Percentiles rank a stretch among this genome's conserved stretches.
Evolutionary conservation across 257 asterid species (phyloP).

Genomic region (Salvia splendens): DNA sequence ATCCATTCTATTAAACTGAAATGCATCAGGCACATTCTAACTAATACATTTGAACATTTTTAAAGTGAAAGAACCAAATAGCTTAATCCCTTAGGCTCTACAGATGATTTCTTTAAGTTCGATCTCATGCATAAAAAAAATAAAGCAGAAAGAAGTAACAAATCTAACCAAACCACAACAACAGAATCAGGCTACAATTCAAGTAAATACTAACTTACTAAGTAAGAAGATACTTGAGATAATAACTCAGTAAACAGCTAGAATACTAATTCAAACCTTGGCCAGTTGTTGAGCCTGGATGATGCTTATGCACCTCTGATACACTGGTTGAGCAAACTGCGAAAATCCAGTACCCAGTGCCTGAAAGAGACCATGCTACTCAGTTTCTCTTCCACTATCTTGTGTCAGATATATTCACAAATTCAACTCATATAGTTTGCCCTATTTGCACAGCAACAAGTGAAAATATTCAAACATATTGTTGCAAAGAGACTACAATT

Average conservation of each 20-base stretch:
- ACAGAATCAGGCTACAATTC: background rate
- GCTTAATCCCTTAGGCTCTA: constrained; percentile 1
- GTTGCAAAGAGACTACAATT: constrained; percentile 5
- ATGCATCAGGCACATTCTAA: constrained; percentile 13
- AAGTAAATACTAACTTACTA: background rate
- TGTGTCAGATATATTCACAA: constrained; percentile 8
- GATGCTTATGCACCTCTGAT: constrained; percentile 90
- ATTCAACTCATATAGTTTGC: background rate
- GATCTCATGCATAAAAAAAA: background rate
- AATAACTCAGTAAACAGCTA: constrained; percentile 26
- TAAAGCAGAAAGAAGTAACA: background rate
- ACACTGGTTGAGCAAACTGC: constrained; percentile 91
- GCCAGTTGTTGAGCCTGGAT: constrained; percentile 92
- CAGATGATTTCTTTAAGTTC: background rate
- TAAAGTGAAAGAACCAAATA: constrained; percentile 11
- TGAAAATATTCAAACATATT: background rate
- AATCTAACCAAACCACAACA: background rate
- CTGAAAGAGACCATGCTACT: constrained; percentile 48
- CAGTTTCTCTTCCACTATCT: constrained; percentile 6
- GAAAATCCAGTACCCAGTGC: constrained; percentile 88
- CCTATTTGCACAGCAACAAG: constrained; percentile 8
- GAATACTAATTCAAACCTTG: constrained; percentile 58
- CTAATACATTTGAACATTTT: background rate
- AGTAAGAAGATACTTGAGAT: constrained; percentile 10
- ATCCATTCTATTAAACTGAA: constrained; percentile 13